Evolutionary conservation across 352 stramenopile species (phyloP), one percentile per base, ranked within the genome.

Genomic region (Pythium folliculosum): DNA sequence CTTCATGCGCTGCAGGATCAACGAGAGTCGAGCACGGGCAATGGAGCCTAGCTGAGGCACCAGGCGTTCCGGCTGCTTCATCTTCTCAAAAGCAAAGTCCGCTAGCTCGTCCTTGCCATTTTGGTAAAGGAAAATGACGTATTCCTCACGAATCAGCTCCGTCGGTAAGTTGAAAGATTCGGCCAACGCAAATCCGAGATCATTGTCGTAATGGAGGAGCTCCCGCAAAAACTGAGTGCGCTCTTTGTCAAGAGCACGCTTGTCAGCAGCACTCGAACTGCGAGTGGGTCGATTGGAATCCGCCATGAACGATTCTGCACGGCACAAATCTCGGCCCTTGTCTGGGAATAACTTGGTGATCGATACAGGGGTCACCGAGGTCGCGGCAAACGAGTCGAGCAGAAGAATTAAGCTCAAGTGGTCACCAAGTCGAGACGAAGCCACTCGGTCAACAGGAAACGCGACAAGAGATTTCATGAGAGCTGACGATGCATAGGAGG

Each of bases 81-180:
- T 83, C 21, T 89, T 89, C 47, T 92, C 84, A 44, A 94, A 76
- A n/a, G 78, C 81, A 49, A 84, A 64, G 55, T 95, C 87, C 0
- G 84, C 87, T 5, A 76, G 63, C 50, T 89, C 79, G 49, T 95
- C 85, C n/a, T 78, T 72, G 2, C 87, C 87, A 7, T 69, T 86
- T 40, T 92, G 82, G 62, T 94, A 95, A 63, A 95, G 71, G 54
- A 91, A 93, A 27, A 95, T 38, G 22, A 92, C 81, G 40, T 94
- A 80, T 58, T 92, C 84, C 78, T 93, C 82, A 25, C 83, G 83
- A 63, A 95, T 88, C 27, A 82, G 70, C 22, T 94, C 82, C 14
- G 89, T 74, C n/a, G 84, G 80, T 23, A 94, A 51, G 21, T 77
- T 70, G 65, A 95, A 93, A n/a, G 84, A 73, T n/a, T 91, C 75